These are phyloP conservation scores for Kwoniella shivajii DNA, from an alignment of 1,284 basidiomycete genomes.

Conservation along the genomic window DNA sequence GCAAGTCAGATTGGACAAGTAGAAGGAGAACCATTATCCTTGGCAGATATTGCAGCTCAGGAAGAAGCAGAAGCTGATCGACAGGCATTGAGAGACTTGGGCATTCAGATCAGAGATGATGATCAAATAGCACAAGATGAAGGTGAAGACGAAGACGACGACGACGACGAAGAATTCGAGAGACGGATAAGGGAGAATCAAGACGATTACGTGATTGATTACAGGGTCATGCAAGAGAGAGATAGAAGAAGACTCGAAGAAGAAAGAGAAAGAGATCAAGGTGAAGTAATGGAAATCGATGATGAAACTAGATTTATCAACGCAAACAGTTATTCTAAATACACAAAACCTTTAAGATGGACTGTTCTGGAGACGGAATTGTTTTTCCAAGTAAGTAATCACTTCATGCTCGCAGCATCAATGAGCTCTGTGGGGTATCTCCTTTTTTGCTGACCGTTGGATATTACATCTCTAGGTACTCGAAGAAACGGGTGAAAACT, in stretches of 20 bases:
- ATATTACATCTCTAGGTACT: slow-evolving; percentile 26
- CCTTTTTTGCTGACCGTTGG: slow-evolving; percentile 15
- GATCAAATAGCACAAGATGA: slow-evolving; percentile 3
- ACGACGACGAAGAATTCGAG: slow-evolving; percentile 22
- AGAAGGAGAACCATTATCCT: neutral
- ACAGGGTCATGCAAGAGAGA: slow-evolving; percentile 21
- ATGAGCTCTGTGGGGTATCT: neutral
- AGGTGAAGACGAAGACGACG: slow-evolving; percentile 15
- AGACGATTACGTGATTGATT: slow-evolving; percentile 30
- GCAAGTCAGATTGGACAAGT: slow-evolving; percentile 5
- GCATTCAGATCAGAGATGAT: slow-evolving; percentile 14
- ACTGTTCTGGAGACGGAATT: slow-evolving; percentile 37
- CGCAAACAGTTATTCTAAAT: slow-evolving; percentile 31
- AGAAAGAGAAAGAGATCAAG: slow-evolving; percentile 21
- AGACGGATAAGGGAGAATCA: neutral
- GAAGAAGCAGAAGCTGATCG: slow-evolving; percentile 16
- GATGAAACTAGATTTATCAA: slow-evolving; percentile 43
- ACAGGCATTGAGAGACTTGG: slow-evolving; percentile 14
- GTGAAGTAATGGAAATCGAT: slow-evolving; percentile 35
- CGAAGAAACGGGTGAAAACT: slow-evolving; percentile 48
- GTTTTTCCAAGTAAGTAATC: slow-evolving; percentile 38
- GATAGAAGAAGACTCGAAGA: slow-evolving; percentile 26
- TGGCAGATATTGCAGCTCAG: neutral
- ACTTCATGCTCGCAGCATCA: neutral
- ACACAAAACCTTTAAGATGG: slow-evolving; percentile 33